Evolutionary conservation across 768 basidiomycete species (phyloP).

Genomic region (Roridomyces roridus): DNA sequence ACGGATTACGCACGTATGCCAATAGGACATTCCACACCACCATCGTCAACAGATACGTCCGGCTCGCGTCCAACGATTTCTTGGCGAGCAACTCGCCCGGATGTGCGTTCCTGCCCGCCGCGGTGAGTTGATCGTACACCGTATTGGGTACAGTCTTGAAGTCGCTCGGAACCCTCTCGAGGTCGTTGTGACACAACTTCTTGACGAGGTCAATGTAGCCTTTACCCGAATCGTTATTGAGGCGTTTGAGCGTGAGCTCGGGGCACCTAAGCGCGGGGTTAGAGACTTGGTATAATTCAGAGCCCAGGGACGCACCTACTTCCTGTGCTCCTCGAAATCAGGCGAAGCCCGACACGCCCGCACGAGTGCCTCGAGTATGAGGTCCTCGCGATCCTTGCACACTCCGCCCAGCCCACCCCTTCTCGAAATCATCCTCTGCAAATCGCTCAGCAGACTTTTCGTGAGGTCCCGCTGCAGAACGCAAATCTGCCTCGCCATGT

Average conservation of each 20-base stretch:
- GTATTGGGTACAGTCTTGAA: constrained; percentile 8
- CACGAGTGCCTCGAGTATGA: constrained; percentile 20
- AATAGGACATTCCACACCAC: constrained; percentile 19
- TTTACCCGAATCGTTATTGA: constrained; percentile 14
- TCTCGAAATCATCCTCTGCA: constrained; percentile 15
- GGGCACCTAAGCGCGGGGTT: constrained; percentile 1
- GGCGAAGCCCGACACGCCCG: constrained; percentile 16
- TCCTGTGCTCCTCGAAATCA: constrained; percentile 7
- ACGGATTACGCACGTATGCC: constrained; percentile 15
- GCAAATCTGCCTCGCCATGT: constrained; percentile 1
- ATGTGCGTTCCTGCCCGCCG: background rate
- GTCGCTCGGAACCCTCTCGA: constrained; percentile 10
- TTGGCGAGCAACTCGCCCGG: background rate
- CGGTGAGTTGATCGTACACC: constrained; percentile 11
- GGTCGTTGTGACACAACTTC: constrained; percentile 2
- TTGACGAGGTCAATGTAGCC: constrained; percentile 19
- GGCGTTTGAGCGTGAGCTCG: constrained; percentile 7
- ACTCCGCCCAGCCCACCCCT: constrained; percentile 9
- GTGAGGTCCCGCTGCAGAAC: constrained; percentile 16
- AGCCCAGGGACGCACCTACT: background rate
- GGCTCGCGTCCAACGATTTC: background rate
- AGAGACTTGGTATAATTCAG: background rate
- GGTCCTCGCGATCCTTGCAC: constrained; percentile 13
- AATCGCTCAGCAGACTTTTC: constrained; percentile 4
- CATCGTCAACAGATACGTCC: constrained; percentile 16